Conservation (phyloP, 164 flowering plant genomes). For the Piper betle region DNA sequence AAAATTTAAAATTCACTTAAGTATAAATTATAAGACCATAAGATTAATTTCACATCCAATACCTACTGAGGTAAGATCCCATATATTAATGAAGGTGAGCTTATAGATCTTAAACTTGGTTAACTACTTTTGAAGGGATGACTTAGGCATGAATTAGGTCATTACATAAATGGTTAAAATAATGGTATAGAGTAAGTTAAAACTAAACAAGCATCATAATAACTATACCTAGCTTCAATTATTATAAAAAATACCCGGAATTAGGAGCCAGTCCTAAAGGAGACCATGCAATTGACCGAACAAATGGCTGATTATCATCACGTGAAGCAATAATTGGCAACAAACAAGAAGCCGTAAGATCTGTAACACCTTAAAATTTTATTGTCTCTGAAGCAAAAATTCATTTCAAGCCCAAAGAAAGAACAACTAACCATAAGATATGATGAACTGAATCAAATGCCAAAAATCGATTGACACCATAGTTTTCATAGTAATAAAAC, state of each 20-base stretch:
- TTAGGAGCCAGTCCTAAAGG: constrained; percentile 65
- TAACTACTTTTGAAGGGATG: too few relatives aligned
- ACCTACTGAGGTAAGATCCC: too few relatives aligned
- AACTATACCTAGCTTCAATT: neutral
- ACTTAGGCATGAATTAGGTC: too few relatives aligned
- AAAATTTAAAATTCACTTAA: neutral
- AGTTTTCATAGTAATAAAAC: too few relatives aligned
- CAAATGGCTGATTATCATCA: constrained; percentile 45
- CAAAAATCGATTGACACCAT: too few relatives aligned
- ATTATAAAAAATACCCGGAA: constrained; percentile 36
- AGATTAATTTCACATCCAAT: too few relatives aligned
- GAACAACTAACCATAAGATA: too few relatives aligned
- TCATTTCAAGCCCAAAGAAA: too few relatives aligned
- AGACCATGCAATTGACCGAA: constrained; percentile 83
- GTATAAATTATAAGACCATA: too few relatives aligned
- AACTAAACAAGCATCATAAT: neutral
- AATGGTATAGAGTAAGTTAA: neutral
- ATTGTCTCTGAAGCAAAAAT: neutral
- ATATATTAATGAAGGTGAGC: neutral
- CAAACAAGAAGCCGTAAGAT: constrained; percentile 41
- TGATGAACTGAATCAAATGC: too few relatives aligned
- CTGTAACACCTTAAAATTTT: constrained; percentile 17
- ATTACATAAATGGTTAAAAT: too few relatives aligned
- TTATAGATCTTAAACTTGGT: neutral
- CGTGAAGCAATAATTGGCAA: constrained; percentile 47